Percentiles rank a stretch among this genome's conserved stretches.
phyloP scores from a whole-genome alignment of 768 basidiomycete genomes.

The Sporobolomyces phaffii region DNA sequence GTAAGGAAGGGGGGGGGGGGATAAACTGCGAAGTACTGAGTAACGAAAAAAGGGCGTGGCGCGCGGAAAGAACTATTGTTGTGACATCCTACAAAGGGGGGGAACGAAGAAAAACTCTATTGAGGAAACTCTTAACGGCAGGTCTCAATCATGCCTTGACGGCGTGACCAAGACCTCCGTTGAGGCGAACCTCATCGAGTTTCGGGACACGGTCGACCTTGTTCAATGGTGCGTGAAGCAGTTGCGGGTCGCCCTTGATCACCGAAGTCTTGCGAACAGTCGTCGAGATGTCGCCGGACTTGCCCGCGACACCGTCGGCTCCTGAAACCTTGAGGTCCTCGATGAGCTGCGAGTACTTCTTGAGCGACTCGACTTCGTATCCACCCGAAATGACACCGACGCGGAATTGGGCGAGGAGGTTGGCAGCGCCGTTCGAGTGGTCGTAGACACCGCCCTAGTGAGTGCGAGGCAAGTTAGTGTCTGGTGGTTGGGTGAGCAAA shows the following conservation, averaged over 20 bases:
- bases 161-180: background rate
- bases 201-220: background rate
- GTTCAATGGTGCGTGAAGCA: constrained; percentile 8
- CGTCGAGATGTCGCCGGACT: constrained; percentile 21
- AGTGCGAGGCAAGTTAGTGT: too few relatives aligned
- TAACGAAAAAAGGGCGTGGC: background rate
- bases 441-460: constrained; percentile 63
- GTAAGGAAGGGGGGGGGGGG: background rate
- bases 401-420: constrained; percentile 74
- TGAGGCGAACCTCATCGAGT: background rate
- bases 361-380: constrained; percentile 51
- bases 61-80: background rate
- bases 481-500: too few relatives aligned
- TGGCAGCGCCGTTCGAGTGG: constrained; percentile 77
- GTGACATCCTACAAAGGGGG: background rate
- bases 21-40: background rate
- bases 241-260: constrained; percentile 32
- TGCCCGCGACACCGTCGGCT: constrained; percentile 27
- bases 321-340: constrained; percentile 25
- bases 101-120: background rate
- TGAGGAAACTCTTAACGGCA: too few relatives aligned
- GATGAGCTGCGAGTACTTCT: constrained; percentile 34
- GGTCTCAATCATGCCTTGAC: background rate
- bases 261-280: background rate
- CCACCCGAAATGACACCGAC: constrained; percentile 64